Evolutionary conservation across 371 early-diverging fungal species (phyloP).

Genomic region (Mortierella sp.): DNA sequence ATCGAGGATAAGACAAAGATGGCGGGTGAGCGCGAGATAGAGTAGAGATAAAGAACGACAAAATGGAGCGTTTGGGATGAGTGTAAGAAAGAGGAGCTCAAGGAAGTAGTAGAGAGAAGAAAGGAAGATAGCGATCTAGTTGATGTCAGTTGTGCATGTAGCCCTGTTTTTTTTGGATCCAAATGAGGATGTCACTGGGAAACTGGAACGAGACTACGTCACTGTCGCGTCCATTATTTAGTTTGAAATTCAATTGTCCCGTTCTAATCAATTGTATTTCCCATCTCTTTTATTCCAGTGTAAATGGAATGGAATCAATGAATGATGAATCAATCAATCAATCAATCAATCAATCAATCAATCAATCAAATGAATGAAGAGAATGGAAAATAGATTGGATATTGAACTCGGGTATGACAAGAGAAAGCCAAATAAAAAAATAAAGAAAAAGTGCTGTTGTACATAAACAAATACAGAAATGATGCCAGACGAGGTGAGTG

Average conservation of each 20-base stretch:
- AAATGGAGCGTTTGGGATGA: too few species aligned
- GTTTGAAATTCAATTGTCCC: too few species aligned
- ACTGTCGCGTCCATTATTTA: too few species aligned
- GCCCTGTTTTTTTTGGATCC: too few species aligned
- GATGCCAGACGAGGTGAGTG: neutral
- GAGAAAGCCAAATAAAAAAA: neutral
- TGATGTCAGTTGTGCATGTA: too few species aligned
- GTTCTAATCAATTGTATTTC: too few species aligned
- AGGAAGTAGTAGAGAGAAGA: neutral
- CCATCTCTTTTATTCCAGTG: neutral
- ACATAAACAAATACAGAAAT: too few species aligned
- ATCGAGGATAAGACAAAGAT: neutral
- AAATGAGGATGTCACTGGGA: neutral
- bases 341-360: too few species aligned
- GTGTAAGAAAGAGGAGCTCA: neutral
- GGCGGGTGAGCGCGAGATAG: neutral
- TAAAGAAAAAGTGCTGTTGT: too few species aligned
- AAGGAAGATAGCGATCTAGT: neutral
- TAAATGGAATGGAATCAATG: neutral
- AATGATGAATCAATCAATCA: neutral
- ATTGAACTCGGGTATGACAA: neutral
- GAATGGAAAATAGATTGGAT: neutral
- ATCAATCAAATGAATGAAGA: neutral
- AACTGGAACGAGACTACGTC: neutral
- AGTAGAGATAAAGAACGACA: neutral